Base-by-base conservation (phyloP, 2,329 filamentous ascomycete genomes). In the Colletotrichum salicis region DNA sequence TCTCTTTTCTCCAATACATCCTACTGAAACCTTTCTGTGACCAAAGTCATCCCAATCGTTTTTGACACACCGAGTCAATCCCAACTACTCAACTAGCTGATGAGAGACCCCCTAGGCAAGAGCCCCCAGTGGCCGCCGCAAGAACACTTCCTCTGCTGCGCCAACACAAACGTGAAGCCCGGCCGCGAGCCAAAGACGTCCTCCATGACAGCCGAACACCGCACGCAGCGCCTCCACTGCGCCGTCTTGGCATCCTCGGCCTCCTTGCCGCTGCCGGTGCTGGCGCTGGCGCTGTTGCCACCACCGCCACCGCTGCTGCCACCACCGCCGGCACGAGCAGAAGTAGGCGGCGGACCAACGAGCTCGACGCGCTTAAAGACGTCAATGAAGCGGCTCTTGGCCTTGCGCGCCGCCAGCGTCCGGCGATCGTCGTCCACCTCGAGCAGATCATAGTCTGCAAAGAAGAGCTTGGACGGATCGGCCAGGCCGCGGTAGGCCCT, bases 361-460 rank as follows among this genome's bases (percentile, higher is more conserved):
- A 92, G 85, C 77, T 91, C 86, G 35, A 85, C 83, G n/a, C 86
- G 85, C 73, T 88, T 88, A 80, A 92, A 94, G 11, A 86, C 81
- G 74, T 90, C 88, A 6, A 90, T 80, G 65, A 86, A 84, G 7
- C 77, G 75, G 1, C 82, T 81, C 48, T 76, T 81, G 2, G 79
- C 78, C 70, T 79, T 81, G 69, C 82, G 81, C 24, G 78, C 76
- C 3, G 78, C 80, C 13, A 89, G 78, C 5, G 86, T 88, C 22
- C 83, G 82, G 15, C 81, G 81, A 71, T 91, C 89, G 64, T 91
- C 87, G 11, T 88, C 86, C 15, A 94, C 84, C 5, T 92, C 92
- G 12, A 96, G 84, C 78, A 93, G 88, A 60, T 86, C 86, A 67
- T 91, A 94, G 78, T 96, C 90, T 60, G 89, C 89, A 80, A 94